A percentile compares a stretch with the other conserved stretches of the same genome.
These are phyloP conservation scores for Stachybotrys chlorohalonatus DNA, from an alignment of 2,329 filamentous ascomycete genomes.

Conservation along the genomic window DNA sequence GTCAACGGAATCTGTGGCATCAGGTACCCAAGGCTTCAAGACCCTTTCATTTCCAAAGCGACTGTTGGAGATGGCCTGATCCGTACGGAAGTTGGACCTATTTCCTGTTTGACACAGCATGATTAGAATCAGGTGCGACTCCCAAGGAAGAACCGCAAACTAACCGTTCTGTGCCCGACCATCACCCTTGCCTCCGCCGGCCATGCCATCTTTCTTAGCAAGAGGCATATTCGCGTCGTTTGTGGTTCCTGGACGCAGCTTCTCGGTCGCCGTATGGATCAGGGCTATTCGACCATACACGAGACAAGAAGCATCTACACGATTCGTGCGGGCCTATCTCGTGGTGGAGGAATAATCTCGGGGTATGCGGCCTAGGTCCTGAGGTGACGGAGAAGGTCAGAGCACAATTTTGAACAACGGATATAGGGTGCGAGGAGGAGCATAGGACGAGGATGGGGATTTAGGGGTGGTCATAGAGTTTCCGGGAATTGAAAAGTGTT, in stretches of 20 bases:
- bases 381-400: background rate
- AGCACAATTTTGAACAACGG: background rate
- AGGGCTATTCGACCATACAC: slow-evolving; percentile 14
- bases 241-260: slow-evolving; percentile 9
- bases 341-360: background rate
- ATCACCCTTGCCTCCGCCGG: slow-evolving; percentile 17
- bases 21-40: slow-evolving; percentile 75
- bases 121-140: slow-evolving; percentile 3
- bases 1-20: slow-evolving; percentile 50
- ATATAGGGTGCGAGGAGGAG: background rate
- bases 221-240: slow-evolving; percentile 23
- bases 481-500: too few species aligned
- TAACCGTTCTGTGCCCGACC: slow-evolving; percentile 27
- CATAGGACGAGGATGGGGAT: background rate
- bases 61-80: slow-evolving; percentile 75
- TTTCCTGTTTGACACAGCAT: slow-evolving; percentile 41
- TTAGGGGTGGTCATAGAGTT: background rate
- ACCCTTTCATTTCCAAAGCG: slow-evolving; percentile 61
- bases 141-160: slow-evolving; percentile 2
- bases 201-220: slow-evolving; percentile 28
- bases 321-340: background rate
- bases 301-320: slow-evolving; percentile 1
- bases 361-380: background rate
- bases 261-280: slow-evolving; percentile 12
- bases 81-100: slow-evolving; percentile 68